Percentiles rank a stretch among this genome's conserved stretches.
phyloP scores from a whole-genome alignment of 345 rosid species.

The Murraya paniculata region DNA sequence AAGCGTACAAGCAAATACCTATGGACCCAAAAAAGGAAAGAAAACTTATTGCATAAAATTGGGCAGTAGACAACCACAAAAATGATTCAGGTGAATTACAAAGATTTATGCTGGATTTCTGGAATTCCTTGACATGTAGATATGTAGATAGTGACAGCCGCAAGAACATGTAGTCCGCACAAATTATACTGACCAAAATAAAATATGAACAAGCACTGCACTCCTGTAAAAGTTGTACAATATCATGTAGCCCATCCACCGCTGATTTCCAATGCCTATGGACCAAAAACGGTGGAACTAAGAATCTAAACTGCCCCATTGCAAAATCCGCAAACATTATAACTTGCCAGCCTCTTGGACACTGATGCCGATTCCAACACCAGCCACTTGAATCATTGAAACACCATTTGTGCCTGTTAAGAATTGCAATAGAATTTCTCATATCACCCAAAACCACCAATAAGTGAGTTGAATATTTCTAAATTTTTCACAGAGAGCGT shows the following conservation, averaged over 20 bases:
- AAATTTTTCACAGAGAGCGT: not conserved
- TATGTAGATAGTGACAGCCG: not conserved
- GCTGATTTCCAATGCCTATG: constrained; percentile 99
- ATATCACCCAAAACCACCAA: constrained; percentile 25
- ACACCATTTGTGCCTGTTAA: constrained; percentile 92
- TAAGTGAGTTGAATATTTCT: not conserved
- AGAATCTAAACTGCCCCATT: constrained; percentile 95
- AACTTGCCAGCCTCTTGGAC: constrained; percentile 99
- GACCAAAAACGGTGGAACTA: constrained; percentile 86
- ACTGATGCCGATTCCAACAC: constrained; percentile 91
- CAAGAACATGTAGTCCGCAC: not conserved
- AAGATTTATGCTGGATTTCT: not conserved
- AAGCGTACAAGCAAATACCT: not conserved
- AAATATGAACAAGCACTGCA: constrained; percentile 79
- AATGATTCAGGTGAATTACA: not conserved
- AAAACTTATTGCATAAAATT: not conserved
- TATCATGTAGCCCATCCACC: constrained; percentile 89
- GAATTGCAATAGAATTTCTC: constrained; percentile 15
- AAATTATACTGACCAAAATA: constrained; percentile 76
- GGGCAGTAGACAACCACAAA: not conserved
- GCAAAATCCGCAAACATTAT: constrained; percentile 98
- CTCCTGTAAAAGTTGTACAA: constrained; percentile 95
- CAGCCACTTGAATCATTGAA: constrained; percentile 99
- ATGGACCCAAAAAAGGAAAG: not conserved
- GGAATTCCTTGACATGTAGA: not conserved